phyloP scores from a whole-genome alignment of 306 rosid genomes.

The Pterocarpus macrocarpus region DNA sequence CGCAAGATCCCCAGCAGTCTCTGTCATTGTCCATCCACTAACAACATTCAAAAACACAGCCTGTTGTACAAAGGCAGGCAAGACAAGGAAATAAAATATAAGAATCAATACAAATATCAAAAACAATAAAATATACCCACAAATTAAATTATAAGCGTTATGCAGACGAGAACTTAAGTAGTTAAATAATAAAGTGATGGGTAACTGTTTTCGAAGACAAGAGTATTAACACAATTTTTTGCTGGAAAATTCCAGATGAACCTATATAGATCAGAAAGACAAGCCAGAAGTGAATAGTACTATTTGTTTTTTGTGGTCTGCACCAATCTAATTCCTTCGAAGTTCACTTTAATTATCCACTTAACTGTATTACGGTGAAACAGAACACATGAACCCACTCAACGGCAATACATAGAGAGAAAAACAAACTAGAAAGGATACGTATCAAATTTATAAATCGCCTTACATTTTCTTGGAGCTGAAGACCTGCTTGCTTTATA shows the following conservation, averaged over 20 bases:
- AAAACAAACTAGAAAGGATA: slow-evolving; percentile 37
- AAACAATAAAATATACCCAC: slow-evolving; percentile 15
- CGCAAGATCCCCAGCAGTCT: slow-evolving; percentile 98
- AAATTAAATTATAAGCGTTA: slow-evolving; percentile 27
- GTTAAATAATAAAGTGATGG: slow-evolving; percentile 20
- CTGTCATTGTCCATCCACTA: slow-evolving; percentile 72
- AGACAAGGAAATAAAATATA: slow-evolving; percentile 23
- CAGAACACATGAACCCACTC: slow-evolving; percentile 31
- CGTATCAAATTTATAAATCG: neutral
- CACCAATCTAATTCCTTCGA: slow-evolving; percentile 3
- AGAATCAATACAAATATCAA: slow-evolving; percentile 33
- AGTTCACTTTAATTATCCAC: neutral
- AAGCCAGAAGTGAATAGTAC: slow-evolving; percentile 13
- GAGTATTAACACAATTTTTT: neutral
- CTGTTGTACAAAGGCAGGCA: slow-evolving; percentile 53
- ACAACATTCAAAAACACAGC: slow-evolving; percentile 79
- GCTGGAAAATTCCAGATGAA: slow-evolving; percentile 19
- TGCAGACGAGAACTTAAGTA: slow-evolving; percentile 14
- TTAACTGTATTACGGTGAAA: neutral
- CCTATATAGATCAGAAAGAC: neutral
- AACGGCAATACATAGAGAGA: slow-evolving; percentile 28
- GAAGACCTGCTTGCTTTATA: slow-evolving; percentile 85
- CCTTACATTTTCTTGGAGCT: slow-evolving; percentile 81
- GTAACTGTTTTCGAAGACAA: slow-evolving; percentile 28
- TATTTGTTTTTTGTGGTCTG: neutral